Percentiles rank a stretch among this genome's conserved stretches.
These are phyloP conservation scores for Boletus subparvulus DNA, from an alignment of 768 basidiomycete species.

Conservation along the genomic window DNA sequence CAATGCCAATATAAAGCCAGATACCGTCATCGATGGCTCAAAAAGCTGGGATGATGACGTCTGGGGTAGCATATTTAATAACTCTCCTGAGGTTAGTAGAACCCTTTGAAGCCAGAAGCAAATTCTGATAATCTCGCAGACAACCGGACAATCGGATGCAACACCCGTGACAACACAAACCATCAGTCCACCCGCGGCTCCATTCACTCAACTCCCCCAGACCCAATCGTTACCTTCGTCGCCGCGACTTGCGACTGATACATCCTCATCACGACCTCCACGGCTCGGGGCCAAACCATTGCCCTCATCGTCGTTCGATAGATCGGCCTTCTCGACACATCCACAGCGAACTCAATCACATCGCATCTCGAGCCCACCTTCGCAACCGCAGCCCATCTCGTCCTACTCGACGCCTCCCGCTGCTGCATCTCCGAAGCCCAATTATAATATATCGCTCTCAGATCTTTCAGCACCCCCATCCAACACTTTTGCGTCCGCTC, in stretches of 20 bases:
- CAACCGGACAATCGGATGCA: slow-evolving; percentile 13
- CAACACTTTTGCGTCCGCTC: slow-evolving; percentile 7
- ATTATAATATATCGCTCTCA: slow-evolving; percentile 54
- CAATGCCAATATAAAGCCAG: slow-evolving; percentile 47
- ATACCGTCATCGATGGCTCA: slow-evolving; percentile 37
- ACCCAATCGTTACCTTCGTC: slow-evolving; percentile 42
- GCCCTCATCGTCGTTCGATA: slow-evolving; percentile 37
- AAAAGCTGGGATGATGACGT: slow-evolving; percentile 78
- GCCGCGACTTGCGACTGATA: slow-evolving; percentile 36
- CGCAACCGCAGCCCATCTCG: slow-evolving; percentile 19
- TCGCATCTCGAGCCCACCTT: slow-evolving; percentile 20
- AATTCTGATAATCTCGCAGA: slow-evolving; percentile 14
- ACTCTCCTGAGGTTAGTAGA: slow-evolving; percentile 31
- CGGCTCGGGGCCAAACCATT: slow-evolving; percentile 41
- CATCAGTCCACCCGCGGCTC: slow-evolving; percentile 13
- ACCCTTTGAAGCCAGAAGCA: not conserved
- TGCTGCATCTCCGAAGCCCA: slow-evolving; percentile 42
- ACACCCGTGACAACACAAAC: slow-evolving; percentile 15
- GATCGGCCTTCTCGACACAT: slow-evolving; percentile 26
- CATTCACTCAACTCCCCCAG: slow-evolving; percentile 12
- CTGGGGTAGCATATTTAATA: slow-evolving; percentile 77
- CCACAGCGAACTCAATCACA: slow-evolving; percentile 23
- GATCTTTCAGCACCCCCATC: slow-evolving; percentile 26
- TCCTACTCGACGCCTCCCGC: slow-evolving; percentile 8
- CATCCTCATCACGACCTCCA: slow-evolving; percentile 32